Percentiles rank a stretch among this genome's conserved stretches.
Evolutionary conservation across 805 yeast genomes (phyloP).

Genomic region (Crinitomyces ghanaensis): DNA sequence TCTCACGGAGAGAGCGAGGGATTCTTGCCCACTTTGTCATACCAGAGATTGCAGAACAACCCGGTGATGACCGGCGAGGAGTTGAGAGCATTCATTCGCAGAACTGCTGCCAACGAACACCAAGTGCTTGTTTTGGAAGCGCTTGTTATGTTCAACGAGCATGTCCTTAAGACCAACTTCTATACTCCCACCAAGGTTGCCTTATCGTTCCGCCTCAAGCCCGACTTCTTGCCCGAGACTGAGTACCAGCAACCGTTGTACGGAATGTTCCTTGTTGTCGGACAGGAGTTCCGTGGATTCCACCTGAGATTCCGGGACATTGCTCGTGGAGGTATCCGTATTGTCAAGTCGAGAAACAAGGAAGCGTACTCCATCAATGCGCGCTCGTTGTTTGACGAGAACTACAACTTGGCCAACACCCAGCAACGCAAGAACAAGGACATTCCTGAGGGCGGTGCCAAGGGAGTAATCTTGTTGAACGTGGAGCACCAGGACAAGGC

Average conservation of each 20-base stretch:
- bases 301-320: conserved; percentile 94
- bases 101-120: conserved; percentile 65
- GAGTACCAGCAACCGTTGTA: conserved; percentile 91
- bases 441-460: conserved; percentile 98
- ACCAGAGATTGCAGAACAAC: conserved; percentile 69
- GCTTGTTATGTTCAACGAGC: conserved; percentile 70
- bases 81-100: conserved; percentile 53
- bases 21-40: conserved; percentile 54
- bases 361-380: conserved; percentile 81
- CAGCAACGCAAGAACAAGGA: conserved; percentile 97
- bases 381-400: conserved; percentile 87
- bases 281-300: conserved; percentile 94
- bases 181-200: conserved; percentile 93
- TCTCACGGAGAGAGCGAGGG: conserved; percentile 28
- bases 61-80: conserved; percentile 68
- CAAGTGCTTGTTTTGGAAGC: conserved; percentile 74
- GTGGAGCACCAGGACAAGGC: conserved; percentile 68
- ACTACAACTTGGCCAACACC: conserved; percentile 88
- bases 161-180: conserved; percentile 86
- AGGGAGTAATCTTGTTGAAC: conserved; percentile 81
- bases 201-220: conserved; percentile 80
- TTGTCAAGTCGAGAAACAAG: conserved; percentile 73
- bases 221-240: conserved; percentile 66
- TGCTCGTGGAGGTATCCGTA: conserved; percentile 96
- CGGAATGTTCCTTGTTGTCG: conserved; percentile 93